Evolutionary conservation across 257 asterid species (phyloP).

Genomic region (Nicotiana knightiana): DNA sequence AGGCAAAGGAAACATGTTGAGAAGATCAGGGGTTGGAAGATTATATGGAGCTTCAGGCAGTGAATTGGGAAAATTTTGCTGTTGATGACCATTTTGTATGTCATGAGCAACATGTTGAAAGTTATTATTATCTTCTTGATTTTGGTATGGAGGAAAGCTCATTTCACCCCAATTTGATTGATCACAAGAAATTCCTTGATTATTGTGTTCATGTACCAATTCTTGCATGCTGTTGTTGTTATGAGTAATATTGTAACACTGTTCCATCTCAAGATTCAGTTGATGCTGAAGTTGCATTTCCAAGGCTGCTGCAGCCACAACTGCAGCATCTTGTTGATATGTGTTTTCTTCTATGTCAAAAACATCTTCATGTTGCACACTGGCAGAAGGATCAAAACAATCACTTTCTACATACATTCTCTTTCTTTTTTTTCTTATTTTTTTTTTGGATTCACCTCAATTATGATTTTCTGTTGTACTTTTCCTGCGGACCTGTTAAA

Average conservation of each 20-base stretch:
- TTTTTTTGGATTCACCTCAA: too few species aligned
- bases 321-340: constrained; percentile 17
- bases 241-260: constrained; percentile 28
- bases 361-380: constrained; percentile 37
- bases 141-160: constrained; percentile 19
- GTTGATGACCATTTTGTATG: constrained; percentile 17
- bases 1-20: constrained; percentile 64
- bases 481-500: background rate
- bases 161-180: constrained; percentile 51
- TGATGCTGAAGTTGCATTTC: constrained; percentile 68
- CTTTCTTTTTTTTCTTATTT: too few species aligned
- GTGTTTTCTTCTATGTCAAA: constrained; percentile 35
- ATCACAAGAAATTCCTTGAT: constrained; percentile 21
- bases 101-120: constrained; percentile 15
- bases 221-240: constrained; percentile 22
- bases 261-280: constrained; percentile 35
- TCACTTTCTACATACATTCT: constrained; percentile 46
- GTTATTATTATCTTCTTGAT: constrained; percentile 17
- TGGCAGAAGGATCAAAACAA: constrained; percentile 44
- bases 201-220: constrained; percentile 8
- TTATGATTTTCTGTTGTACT: background rate
- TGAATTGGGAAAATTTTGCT: constrained; percentile 25
- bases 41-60: constrained; percentile 21
- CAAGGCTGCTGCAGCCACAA: constrained; percentile 34
- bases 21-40: constrained; percentile 48